A percentile compares a stretch with the other conserved stretches of the same genome.
Conservation (phyloP, 352 stramenopile genomes). For the Phytophthora colocasiae region DNA sequence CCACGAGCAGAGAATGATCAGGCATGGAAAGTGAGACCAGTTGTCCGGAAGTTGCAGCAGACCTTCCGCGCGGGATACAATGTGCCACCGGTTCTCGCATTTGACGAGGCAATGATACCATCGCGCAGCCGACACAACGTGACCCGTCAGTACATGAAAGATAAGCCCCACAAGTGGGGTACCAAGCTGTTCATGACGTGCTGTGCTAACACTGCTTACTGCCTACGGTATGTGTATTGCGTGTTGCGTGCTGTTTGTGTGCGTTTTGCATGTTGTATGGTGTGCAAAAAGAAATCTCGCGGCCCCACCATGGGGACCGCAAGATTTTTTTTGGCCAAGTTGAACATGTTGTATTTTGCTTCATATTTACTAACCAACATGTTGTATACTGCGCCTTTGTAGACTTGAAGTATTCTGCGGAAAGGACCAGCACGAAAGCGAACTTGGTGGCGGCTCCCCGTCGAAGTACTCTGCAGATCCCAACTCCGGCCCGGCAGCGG, state of each 20-base stretch:
- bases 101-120: constrained; percentile 21
- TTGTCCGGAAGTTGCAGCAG: constrained; percentile 2
- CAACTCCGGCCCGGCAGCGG: neutral
- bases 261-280: constrained; percentile 20
- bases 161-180: too few species aligned
- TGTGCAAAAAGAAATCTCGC: constrained; percentile 1
- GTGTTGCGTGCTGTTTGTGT: too few species aligned
- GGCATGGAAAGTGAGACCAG: constrained; percentile 16
- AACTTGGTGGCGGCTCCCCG: neutral
- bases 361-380: too few species aligned
- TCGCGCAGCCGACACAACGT: constrained; percentile 18
- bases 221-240: constrained; percentile 10
- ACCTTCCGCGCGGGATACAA: constrained; percentile 5
- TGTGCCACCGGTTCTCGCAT: constrained; percentile 9
- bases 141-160: neutral
- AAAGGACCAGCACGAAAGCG: too few species aligned
- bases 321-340: too few species aligned
- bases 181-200: constrained; percentile 29
- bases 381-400: too few species aligned
- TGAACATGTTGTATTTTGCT: too few species aligned
- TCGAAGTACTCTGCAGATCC: neutral
- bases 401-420: too few species aligned
- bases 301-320: constrained; percentile 6
- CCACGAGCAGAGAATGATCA: constrained; percentile 2
- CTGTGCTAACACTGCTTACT: constrained; percentile 13